Percentiles rank a stretch among this genome's conserved stretches.
These are phyloP conservation scores for Brettanomyces bruxellensis DNA, from an alignment of 805 yeast species.

Conservation along the genomic window DNA sequence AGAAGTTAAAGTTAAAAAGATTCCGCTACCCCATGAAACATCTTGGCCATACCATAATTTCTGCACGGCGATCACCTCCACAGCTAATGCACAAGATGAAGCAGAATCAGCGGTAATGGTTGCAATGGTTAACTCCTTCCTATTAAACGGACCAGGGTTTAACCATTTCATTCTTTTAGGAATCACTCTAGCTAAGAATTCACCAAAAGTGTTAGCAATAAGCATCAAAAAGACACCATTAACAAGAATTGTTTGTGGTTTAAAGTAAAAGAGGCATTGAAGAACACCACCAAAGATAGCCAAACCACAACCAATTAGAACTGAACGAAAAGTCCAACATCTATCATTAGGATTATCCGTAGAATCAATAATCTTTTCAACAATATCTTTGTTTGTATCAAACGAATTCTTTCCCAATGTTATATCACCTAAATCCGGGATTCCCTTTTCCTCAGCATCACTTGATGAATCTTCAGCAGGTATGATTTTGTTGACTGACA, in stretches of 20 bases:
- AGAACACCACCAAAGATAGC: constrained; percentile 28
- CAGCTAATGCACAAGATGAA: constrained; percentile 20
- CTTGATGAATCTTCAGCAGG: not conserved
- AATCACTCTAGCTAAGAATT: constrained; percentile 18
- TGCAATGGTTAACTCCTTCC: constrained; percentile 36
- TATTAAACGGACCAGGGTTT: constrained; percentile 37
- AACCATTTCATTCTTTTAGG: constrained; percentile 19
- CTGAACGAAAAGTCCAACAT: constrained; percentile 31
- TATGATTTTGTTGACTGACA: not conserved
- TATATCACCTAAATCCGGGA: not conserved
- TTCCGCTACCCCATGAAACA: constrained; percentile 19
- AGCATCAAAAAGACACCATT: constrained; percentile 25
- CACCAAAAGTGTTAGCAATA: constrained; percentile 25
- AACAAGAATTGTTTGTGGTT: constrained; percentile 27
- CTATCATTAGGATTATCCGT: constrained; percentile 29
- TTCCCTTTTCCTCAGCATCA: not conserved
- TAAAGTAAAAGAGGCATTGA: constrained; percentile 27
- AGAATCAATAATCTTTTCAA: constrained; percentile 18
- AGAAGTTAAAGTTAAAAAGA: constrained; percentile 24
- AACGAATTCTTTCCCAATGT: not conserved
- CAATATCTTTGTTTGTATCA: constrained; percentile 9
- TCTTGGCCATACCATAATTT: constrained; percentile 22
- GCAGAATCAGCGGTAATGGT: constrained; percentile 28
- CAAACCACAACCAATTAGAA: constrained; percentile 23
- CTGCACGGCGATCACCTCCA: constrained; percentile 27